phyloP scores from a whole-genome alignment of 345 rosid species.

The Schrenkiella parvula region DNA sequence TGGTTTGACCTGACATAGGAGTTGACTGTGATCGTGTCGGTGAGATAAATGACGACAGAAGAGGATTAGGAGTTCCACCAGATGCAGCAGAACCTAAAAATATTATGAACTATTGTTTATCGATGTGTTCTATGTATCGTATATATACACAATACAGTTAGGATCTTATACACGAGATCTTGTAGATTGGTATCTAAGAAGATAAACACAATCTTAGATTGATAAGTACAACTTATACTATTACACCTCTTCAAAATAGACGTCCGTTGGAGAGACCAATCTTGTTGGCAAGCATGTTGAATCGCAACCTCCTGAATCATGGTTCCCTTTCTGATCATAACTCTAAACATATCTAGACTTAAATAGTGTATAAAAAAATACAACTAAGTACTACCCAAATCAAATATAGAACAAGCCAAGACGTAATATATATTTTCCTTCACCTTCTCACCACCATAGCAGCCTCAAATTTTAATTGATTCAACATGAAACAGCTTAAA shows the following conservation, averaged over 20 bases:
- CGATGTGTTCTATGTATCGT: no score
- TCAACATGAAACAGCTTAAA: background rate
- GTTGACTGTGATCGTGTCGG: conserved; percentile 57
- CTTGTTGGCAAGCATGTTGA: no score
- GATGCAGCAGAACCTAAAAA: conserved; percentile 50
- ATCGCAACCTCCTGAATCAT: background rate
- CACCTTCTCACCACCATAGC: background rate
- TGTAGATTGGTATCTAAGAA: no score
- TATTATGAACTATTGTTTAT: no score
- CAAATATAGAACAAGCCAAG: conserved; percentile 1
- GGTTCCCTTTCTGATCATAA: background rate
- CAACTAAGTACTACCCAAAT: background rate
- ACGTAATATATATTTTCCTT: background rate
- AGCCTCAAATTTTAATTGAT: background rate
- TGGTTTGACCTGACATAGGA: conserved; percentile 35
- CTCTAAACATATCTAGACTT: background rate
- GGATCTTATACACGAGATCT: no score
- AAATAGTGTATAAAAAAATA: background rate
- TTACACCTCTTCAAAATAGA: no score
- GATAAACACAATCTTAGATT: no score
- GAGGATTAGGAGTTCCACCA: conserved; percentile 75
- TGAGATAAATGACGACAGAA: conserved; percentile 79
- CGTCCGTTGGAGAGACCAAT: no score
- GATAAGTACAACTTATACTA: no score
- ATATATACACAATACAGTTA: no score